A percentile compares a stretch with the other conserved stretches of the same genome.
These are phyloP conservation scores for Penicillium palitans DNA, from an alignment of 2,329 filamentous ascomycete species.

Conservation along the genomic window DNA sequence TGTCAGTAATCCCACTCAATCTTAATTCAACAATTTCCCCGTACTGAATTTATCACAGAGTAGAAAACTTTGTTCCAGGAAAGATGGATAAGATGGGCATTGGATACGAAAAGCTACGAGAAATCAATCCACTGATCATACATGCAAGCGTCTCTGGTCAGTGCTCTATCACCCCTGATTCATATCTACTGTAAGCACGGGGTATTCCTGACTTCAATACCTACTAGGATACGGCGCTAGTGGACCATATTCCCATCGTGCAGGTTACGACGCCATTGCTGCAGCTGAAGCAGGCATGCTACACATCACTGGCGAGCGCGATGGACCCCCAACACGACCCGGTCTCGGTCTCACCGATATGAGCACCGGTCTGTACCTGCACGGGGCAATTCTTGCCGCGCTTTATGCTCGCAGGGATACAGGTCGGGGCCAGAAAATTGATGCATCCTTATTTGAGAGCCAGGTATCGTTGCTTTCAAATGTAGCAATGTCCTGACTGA, in stretches of 20 bases:
- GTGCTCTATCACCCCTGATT: not conserved
- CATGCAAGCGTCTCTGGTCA: constrained; percentile 47
- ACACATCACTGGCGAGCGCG: constrained; percentile 46
- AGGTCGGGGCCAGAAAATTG: constrained; percentile 47
- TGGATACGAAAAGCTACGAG: constrained; percentile 41
- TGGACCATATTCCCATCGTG: constrained; percentile 45
- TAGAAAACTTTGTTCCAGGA: constrained; percentile 50
- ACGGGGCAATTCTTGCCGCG: constrained; percentile 48
- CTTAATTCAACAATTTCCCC: not conserved
- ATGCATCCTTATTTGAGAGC: constrained; percentile 50
- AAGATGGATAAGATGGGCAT: constrained; percentile 45
- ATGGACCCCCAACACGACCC: constrained; percentile 44
- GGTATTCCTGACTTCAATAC: not conserved
- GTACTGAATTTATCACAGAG: constrained; percentile 13
- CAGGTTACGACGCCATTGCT: constrained; percentile 51
- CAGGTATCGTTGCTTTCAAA: constrained; percentile 45
- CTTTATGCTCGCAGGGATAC: constrained; percentile 41
- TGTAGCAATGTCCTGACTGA: constrained; percentile 44
- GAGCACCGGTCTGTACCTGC: constrained; percentile 48
- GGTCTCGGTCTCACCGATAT: constrained; percentile 50
- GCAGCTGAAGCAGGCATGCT: constrained; percentile 48
- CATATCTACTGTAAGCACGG: not conserved
- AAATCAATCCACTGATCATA: constrained; percentile 44
- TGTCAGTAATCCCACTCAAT: constrained; percentile 25
- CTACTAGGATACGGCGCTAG: constrained; percentile 39